A percentile compares a stretch with the other conserved stretches of the same genome.
These are phyloP conservation scores for Arabidopsis lyrata DNA, from an alignment of 441 rosid genomes.

Conservation along the genomic window DNA sequence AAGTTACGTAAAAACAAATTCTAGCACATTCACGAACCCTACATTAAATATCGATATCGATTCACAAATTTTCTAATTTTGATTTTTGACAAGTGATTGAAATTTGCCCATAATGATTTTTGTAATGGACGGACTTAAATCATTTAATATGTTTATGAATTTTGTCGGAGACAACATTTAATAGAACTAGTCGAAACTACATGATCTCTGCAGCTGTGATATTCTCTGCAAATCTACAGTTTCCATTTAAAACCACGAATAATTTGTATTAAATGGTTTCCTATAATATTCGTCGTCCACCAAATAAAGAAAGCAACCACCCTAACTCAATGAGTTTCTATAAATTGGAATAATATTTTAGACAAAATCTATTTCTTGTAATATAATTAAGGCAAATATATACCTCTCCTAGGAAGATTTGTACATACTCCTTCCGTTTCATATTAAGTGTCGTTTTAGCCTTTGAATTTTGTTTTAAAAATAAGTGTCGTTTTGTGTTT, in stretches of 20 bases:
- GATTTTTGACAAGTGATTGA: background rate
- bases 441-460: no score
- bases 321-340: background rate
- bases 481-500: no score
- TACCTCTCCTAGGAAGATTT: background rate
- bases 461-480: no score
- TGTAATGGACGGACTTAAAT: slow-evolving; percentile 3
- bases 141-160: slow-evolving; percentile 12
- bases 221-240: slow-evolving; percentile 28
- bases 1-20: slow-evolving; percentile 27
- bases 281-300: background rate
- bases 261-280: background rate
- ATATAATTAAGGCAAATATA: background rate
- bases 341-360: background rate
- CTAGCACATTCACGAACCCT: slow-evolving; percentile 38
- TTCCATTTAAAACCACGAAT: slow-evolving; percentile 13
- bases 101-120: background rate
- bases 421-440: no score
- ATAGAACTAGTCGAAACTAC: slow-evolving; percentile 34
- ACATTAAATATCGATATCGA: slow-evolving; percentile 30
- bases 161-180: slow-evolving; percentile 31
- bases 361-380: background rate
- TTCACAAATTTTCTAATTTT: slow-evolving; percentile 15
- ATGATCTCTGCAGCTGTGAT: slow-evolving; percentile 27
- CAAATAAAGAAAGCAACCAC: background rate